Base-by-base conservation (phyloP, 106 monocot genomes). In the Dendrobium chrysotoxum region DNA sequence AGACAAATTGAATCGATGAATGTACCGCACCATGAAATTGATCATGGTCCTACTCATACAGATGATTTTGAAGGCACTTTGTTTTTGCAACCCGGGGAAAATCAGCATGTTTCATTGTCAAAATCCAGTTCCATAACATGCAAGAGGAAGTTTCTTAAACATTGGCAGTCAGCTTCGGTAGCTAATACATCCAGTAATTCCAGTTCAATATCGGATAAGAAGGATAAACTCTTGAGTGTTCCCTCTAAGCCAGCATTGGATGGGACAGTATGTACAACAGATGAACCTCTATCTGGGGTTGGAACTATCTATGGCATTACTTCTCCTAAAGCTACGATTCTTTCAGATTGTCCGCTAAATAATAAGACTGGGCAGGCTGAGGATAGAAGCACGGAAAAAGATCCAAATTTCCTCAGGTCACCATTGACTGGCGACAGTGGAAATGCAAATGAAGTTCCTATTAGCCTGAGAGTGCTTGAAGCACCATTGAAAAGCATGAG, bases 121-220 rank as follows among this genome's bases (percentile, higher is more conserved):
- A 83, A 78, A 75, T 72, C 18, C 9, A 82, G 76, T 57, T 47
- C 40, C n/a, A 53, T 80, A 44, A 82, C 40, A 65, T 77, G 77
- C 68, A 88, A 82, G 77, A 86, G 55, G 57, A 91, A 44, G 35
- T 84, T 79, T 58, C 74, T 86, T 23, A 84, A 87, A 79, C 31
- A 64, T 50, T 71, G n/a, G 15, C 46, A 79, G 1, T 30, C 54
- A 47, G 17, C 55, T 79, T 57, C 46, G 6, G 46, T 28, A 50
- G 54, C 71, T 53, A 86, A 89, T 68, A 64, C 28, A 64, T 66
- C 77, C 25, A 50, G 31, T 42, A 67, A 15, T 47, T 28, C 25
- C 20, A 46, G 39, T 86, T 76, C 79, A 77, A 50, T 76, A 81
- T 80, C 77, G 57, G 71, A 58, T 81, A 76, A 25, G 4, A 81